Base-by-base conservation (phyloP, 257 asterid genomes). In the Petunia axillaris region DNA sequence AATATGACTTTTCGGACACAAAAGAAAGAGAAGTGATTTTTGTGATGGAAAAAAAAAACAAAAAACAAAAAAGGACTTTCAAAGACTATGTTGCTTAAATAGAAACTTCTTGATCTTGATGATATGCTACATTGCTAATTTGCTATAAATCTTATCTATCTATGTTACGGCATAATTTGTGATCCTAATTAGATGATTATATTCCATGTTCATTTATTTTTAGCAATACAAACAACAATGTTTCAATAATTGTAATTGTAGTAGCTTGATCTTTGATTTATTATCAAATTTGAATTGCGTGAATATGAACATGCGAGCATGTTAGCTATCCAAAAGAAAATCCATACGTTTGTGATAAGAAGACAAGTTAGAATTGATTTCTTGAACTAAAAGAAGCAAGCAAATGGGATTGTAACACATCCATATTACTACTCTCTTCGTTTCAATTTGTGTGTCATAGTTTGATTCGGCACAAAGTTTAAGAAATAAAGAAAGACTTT, bases 281-380 rank as follows among this genome's bases (percentile, higher is more conserved):
- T 59, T 5, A 59, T 11, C 46, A 48, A 70, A 4, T 16, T 8
- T 52, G 55, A 2, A 52, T 52, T 52, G 14, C 43, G 25, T n/a
- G n/a, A 16, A 68, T 37, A 48, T 48, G 77, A 48, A 71, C 77
- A 71, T 41, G 75, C 7, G 2, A 59, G 48, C 77, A 48, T 71
- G 77, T 71, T 71, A 46, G 43, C 77, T 4, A 25, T 71, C 59
- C 59, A 46, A 70, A 62, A 25, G 2, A 70, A 46, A 10, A 70
- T 70, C 57, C 8, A n/a, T 9, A 16, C 1, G 58, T 11, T 44
- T 4, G 77, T 48, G 36, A 71, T 10, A 25, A 46, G 60, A 71
- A 35, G 77, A 71, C 59, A 71, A 71, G 25, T 71, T 48, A 70
- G 43, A 70, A 70, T 48, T 70, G 60, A 71, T 5, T 71, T 70